Percentiles rank a stretch among this genome's conserved stretches.
Conservation (phyloP, 345 rosid genomes). For the Hypericum androsaemum region DNA sequence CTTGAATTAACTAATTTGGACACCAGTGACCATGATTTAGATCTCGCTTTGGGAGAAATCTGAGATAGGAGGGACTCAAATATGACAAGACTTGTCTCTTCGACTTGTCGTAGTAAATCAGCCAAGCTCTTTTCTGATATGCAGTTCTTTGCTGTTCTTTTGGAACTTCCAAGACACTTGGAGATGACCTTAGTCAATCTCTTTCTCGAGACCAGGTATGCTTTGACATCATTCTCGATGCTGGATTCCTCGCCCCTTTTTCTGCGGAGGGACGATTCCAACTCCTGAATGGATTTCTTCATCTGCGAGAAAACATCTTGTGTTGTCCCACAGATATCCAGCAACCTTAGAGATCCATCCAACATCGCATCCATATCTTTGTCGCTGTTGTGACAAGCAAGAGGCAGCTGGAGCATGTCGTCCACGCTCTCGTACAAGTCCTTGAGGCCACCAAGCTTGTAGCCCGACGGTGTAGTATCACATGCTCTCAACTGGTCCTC, state of each 20-base stretch:
- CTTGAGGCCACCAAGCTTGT: too few species aligned
- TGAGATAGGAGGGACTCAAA: conserved; percentile 13
- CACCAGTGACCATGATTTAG: conserved; percentile 11
- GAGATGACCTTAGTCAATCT: not conserved
- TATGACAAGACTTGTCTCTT: conserved; percentile 7
- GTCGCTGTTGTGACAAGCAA: not conserved
- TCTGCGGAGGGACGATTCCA: too few species aligned
- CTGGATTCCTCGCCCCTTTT: not conserved
- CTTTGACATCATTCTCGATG: conserved; percentile 2
- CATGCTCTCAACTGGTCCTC: conserved; percentile 22
- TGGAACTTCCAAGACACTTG: conserved; percentile 1
- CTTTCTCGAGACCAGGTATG: conserved; percentile 8
- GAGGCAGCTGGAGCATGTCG: too few species aligned
- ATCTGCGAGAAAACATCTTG: too few species aligned
- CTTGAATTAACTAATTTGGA: conserved; percentile 14
- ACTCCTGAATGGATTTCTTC: too few species aligned
- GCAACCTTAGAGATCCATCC: too few species aligned
- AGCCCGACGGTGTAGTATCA: conserved; percentile 5
- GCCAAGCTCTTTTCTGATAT: not conserved
- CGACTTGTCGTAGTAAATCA: conserved; percentile 9
- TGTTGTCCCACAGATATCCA: too few species aligned
- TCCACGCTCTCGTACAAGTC: too few species aligned
- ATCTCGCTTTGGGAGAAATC: conserved; percentile 12
- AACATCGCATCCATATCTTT: too few species aligned
- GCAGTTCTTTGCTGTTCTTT: conserved; percentile 3